These are phyloP conservation scores for Aspergillus saccharolyticus DNA, from an alignment of 495 filamentous ascomycete genomes.

Conservation along the genomic window DNA sequence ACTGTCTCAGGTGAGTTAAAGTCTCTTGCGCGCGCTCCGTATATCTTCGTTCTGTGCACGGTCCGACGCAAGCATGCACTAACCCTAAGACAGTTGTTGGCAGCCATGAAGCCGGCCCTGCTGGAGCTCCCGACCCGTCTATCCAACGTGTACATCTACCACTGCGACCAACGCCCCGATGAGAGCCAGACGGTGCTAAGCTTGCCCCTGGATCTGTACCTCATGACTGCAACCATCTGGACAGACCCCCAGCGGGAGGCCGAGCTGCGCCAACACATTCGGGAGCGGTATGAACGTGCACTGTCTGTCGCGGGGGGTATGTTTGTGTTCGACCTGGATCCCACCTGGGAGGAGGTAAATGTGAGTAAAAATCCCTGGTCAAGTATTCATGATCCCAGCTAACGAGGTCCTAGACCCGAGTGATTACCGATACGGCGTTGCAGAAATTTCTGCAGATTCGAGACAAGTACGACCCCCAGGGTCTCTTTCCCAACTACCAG, in stretches of 20 bases:
- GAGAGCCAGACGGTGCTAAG: neutral
- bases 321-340: neutral
- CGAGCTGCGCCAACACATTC: neutral
- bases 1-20: neutral
- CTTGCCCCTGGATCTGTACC: neutral
- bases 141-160: neutral
- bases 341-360: neutral
- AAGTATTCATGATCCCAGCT: too few relatives aligned
- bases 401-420: too few relatives aligned
- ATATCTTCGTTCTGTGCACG: too few relatives aligned
- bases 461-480: neutral
- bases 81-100: neutral
- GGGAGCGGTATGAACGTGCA: neutral
- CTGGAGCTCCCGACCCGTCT: neutral
- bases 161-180: neutral
- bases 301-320: neutral
- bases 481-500: neutral
- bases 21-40: neutral
- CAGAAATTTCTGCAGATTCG: neutral
- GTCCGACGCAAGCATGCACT: too few relatives aligned
- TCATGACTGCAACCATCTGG: neutral
- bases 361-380: too few relatives aligned
- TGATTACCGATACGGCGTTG: neutral
- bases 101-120: neutral
- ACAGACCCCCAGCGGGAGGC: neutral